Evolutionary conservation across 2,329 filamentous ascomycete genomes (phyloP), one percentile per base, ranked within the genome.

Genomic region (Drechslerella dactyloides): DNA sequence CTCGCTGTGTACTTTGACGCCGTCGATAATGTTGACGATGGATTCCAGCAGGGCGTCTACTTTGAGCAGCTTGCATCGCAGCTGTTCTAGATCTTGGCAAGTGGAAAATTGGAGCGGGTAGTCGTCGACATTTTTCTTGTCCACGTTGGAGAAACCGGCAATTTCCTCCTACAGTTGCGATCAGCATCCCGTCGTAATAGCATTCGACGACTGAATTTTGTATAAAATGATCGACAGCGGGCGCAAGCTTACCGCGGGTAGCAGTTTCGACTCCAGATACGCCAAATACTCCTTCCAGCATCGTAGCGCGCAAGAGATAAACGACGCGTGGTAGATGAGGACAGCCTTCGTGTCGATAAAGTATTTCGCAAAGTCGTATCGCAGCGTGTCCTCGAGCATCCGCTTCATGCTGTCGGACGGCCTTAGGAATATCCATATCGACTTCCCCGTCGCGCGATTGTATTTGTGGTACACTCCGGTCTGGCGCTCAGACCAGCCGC

Each of bases 381-480:
- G 44, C 5, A 48, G 44, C 8, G 44, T 48, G 21, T 48, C 19
- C 17, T 48, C 44, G 3, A 48, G 17, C 19, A 48, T 19, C 19
- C 21, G 6, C 8, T 3, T 48, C 44, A 48, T 48, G 17, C 44
- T 8, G 4, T 48, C 44, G 2, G 44, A 48, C 2, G 44, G 44
- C 19, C 44, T 19, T 5, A 48, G 44, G 11, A 48, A 48, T 3
- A 48, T 48, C 44, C 44, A 48, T 10, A 48, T 11, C 11, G 44
- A 48, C 21, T 48, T 48, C 44, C 44, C 44, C 15, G 6, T 19
- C 2, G 44, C 17, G 15, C 5, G 5, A 17, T 48, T 48, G 44
- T 48, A 48, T 48, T 48, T 48, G 11, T 48, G 44, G 17, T 48
- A 48, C 2, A 48, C 44, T 3, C 44, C 44, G 8, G 44, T 48